A percentile compares a stretch with the other conserved stretches of the same genome.
phyloP scores from a whole-genome alignment of 2,329 filamentous ascomycete species.

The Pestalotiopsis sp. region DNA sequence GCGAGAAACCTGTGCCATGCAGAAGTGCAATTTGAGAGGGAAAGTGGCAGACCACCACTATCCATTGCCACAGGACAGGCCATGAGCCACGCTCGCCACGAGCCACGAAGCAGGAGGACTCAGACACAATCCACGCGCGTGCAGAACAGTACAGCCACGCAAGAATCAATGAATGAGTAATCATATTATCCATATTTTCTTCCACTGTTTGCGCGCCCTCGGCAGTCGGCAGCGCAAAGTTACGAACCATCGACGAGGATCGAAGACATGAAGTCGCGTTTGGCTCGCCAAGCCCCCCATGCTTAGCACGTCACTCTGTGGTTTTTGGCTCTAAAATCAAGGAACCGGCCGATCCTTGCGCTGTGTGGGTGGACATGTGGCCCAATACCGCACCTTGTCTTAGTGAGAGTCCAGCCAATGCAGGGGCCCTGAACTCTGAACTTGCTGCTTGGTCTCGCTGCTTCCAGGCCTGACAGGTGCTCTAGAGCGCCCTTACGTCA shows the following conservation, averaged over 20 bases:
- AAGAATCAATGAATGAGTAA: background rate
- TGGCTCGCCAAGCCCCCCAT: background rate
- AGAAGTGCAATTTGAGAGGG: conserved; percentile 2
- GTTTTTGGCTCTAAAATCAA: conserved; percentile 13
- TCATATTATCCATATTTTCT: background rate
- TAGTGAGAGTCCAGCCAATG: conserved; percentile 7
- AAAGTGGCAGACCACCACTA: background rate
- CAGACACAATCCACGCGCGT: background rate
- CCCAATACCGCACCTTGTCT: background rate
- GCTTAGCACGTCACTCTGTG: conserved; percentile 8
- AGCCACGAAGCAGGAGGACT: background rate
- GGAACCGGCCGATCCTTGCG: conserved; percentile 1
- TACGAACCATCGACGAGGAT: background rate
- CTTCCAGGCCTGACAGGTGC: background rate
- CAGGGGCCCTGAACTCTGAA: conserved; percentile 7
- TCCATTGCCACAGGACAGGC: background rate
- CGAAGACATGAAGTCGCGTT: background rate
- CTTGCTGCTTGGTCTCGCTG: background rate
- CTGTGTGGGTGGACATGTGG: background rate
- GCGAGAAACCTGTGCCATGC: background rate
- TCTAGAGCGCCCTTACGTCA: background rate
- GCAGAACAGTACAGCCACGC: background rate
- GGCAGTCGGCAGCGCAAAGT: background rate
- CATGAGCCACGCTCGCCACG: background rate
- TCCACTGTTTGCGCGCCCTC: background rate